These are phyloP conservation scores for Musa acuminata DNA, from an alignment of 176 grass and related monocot species.

Conservation along the genomic window DNA sequence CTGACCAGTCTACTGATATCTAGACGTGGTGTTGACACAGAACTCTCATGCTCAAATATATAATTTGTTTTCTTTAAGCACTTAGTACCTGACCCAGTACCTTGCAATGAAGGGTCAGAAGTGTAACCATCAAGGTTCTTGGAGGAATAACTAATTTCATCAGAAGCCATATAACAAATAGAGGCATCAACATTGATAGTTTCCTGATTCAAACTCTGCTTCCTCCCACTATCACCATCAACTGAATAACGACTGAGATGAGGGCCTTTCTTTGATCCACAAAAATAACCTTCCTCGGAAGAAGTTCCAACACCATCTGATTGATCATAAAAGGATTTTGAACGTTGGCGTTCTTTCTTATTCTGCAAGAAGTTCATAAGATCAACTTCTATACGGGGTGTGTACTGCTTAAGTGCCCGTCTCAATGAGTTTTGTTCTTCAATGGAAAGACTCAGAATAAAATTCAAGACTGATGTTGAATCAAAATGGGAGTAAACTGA, in stretches of 20 bases:
- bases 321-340: slow-evolving; percentile 79
- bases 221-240: slow-evolving; percentile 48
- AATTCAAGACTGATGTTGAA: slow-evolving; percentile 90
- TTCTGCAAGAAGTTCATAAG: slow-evolving; percentile 97
- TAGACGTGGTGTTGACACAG: slow-evolving; percentile 53
- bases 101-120: not conserved
- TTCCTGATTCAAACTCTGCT: slow-evolving; percentile 46
- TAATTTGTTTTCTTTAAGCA: slow-evolving; percentile 62
- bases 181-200: slow-evolving; percentile 23
- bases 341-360: slow-evolving; percentile 82
- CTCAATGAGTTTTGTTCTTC: slow-evolving; percentile 95
- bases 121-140: slow-evolving; percentile 25
- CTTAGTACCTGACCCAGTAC: slow-evolving; percentile 50
- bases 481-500: slow-evolving; percentile 94
- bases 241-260: slow-evolving; percentile 74
- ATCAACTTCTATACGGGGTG: slow-evolving; percentile 97
- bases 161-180: slow-evolving; percentile 38
- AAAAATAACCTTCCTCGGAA: slow-evolving; percentile 74
- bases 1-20: slow-evolving; percentile 38
- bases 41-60: slow-evolving; percentile 52
- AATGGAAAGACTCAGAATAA: slow-evolving; percentile 87
- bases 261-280: slow-evolving; percentile 59
- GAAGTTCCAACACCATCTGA: slow-evolving; percentile 88
- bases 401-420: slow-evolving; percentile 90
- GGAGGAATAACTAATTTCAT: slow-evolving; percentile 38